Evolutionary conservation across 177 flowering plant genomes (phyloP), one percentile per base, ranked within the genome.

Genomic region (Tripterygium wilfordii): DNA sequence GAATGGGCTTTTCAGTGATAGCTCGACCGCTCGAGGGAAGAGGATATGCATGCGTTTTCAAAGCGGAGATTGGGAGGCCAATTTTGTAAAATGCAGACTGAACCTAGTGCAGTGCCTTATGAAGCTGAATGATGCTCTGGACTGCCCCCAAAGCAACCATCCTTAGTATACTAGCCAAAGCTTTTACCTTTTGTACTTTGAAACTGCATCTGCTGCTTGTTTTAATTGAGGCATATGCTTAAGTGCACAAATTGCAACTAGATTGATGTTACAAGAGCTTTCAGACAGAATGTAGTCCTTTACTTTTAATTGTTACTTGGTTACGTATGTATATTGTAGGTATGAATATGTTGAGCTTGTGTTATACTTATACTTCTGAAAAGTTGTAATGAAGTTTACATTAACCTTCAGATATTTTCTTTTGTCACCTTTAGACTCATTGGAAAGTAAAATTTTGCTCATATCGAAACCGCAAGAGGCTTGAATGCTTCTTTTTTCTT

Each of bases 301-400:
- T 53, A 57, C 46, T 48, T 65, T 18, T 38, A 16, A 44, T 41
- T 19, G 12, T n/a, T 36, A 36, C 45, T 44, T 43, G 33, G 27
- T 44, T 35, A 29, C 40, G 49, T 52, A 38, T 75, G 76, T 71
- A 71, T 65, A 75, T 74, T 65, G 60, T 64, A 56, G 69, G 57
- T 43, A 51, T 41, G 43, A 53, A 41, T 23, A 39, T 48, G 55
- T 36, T 40, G 29, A 45, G 56, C 41, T 42, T 49, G 25, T 56
- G 58, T 56, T 49, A 49, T 35, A 60, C 62, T 43, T 48, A 27
- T 24, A 45, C 31, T 22, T 52, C 33, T 26, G 28, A 35, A 49
- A 24, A 46, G 57, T 46, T 12, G 8, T 6, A 57, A 29, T 52
- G 27, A 51, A 43, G 19, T 51, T 19, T 50, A 24, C 10, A 1